phyloP scores from a whole-genome alignment of 257 asterid genomes.

The Solanum stenotomum region DNA sequence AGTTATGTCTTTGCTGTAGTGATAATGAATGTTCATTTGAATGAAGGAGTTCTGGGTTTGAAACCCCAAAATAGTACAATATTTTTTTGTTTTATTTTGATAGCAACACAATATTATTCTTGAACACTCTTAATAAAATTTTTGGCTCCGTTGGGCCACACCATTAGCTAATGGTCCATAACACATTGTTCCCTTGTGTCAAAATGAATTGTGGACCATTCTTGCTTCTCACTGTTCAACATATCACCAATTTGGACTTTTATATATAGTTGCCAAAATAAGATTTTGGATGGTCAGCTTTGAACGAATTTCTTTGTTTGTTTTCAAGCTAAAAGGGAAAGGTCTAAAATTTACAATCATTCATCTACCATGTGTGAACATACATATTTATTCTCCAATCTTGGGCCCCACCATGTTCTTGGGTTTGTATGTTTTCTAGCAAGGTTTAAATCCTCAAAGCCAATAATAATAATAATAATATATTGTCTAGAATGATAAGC shows the following conservation, averaged over 20 bases:
- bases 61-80: not conserved
- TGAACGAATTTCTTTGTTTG: not conserved
- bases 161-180: not conserved
- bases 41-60: not conserved
- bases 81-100: too few species aligned
- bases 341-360: not conserved
- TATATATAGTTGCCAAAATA: not conserved
- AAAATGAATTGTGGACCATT: not conserved
- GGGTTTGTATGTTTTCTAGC: not conserved
- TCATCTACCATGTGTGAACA: not conserved
- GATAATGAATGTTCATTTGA: not conserved
- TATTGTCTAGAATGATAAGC: not conserved
- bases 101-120: too few species aligned
- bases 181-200: not conserved
- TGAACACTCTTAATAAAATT: too few species aligned
- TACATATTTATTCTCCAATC: not conserved
- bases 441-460: not conserved
- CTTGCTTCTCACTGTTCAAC: not conserved
- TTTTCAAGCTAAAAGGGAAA: not conserved
- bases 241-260: not conserved
- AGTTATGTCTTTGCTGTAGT: not conserved
- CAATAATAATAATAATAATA: not conserved
- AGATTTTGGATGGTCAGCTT: not conserved
- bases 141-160: not conserved
- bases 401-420: not conserved